These are phyloP conservation scores for Rhodocollybia butyracea DNA, from an alignment of 768 basidiomycete species.

Conservation along the genomic window DNA sequence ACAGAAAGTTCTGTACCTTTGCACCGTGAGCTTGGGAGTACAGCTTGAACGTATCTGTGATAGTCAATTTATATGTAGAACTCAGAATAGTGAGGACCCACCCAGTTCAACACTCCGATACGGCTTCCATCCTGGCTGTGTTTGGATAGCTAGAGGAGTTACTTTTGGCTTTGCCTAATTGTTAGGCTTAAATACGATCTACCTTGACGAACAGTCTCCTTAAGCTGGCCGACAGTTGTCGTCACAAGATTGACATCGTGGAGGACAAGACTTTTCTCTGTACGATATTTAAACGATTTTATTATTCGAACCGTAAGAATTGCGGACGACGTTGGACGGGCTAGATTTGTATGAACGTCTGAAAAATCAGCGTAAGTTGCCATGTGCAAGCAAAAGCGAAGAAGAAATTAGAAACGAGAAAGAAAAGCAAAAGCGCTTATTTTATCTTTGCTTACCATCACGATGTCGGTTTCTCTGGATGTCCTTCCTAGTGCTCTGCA, in stretches of 20 bases:
- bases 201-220: constrained; percentile 71
- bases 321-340: constrained; percentile 67
- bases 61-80: neutral
- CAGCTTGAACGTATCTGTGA: constrained; percentile 85
- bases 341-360: constrained; percentile 57
- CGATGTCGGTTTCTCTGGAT: no score
- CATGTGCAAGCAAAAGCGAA: constrained; percentile 18
- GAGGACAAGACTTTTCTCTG: constrained; percentile 83
- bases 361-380: constrained; percentile 29
- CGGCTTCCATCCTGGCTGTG: constrained; percentile 82
- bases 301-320: constrained; percentile 90
- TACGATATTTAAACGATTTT: constrained; percentile 93
- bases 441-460: no score
- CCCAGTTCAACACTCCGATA: constrained; percentile 75
- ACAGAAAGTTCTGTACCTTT: constrained; percentile 53
- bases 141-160: constrained; percentile 56
- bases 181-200: constrained; percentile 13
- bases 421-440: neutral
- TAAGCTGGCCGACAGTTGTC: constrained; percentile 77
- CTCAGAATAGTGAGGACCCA: constrained; percentile 21
- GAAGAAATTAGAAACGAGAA: neutral
- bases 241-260: constrained; percentile 75
- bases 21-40: constrained; percentile 94
- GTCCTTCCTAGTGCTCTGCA: no score
- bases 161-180: constrained; percentile 10